A percentile compares a stretch with the other conserved stretches of the same genome.
These are phyloP conservation scores for Colletotrichum sp. DNA, from an alignment of 2,329 filamentous ascomycete species.

Conservation along the genomic window DNA sequence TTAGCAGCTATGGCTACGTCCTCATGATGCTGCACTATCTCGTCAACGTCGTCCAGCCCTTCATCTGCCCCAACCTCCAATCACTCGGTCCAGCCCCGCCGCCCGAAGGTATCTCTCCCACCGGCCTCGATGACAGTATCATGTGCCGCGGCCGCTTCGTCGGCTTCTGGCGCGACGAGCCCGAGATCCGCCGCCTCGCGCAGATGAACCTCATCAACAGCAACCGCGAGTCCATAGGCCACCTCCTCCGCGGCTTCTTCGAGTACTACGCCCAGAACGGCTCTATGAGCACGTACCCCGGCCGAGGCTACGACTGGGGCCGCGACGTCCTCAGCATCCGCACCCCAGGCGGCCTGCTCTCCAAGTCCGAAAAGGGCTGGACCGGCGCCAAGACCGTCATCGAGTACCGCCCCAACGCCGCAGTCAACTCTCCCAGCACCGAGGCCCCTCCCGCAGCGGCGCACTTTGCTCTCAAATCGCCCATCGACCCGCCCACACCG, in stretches of 20 bases:
- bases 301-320: conserved; percentile 78
- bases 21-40: conserved; percentile 93
- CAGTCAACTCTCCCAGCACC: background rate
- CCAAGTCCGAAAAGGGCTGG: conserved; percentile 84
- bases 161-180: conserved; percentile 79
- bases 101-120: conserved; percentile 29
- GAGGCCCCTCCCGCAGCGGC: background rate
- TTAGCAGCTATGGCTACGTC: conserved; percentile 91
- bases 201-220: conserved; percentile 62
- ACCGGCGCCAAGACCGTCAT: conserved; percentile 75
- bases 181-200: conserved; percentile 68
- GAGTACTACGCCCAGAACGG: conserved; percentile 77
- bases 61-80: conserved; percentile 86
- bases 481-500: background rate
- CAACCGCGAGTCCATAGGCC: conserved; percentile 73
- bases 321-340: conserved; percentile 80
- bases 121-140: conserved; percentile 40
- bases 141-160: conserved; percentile 71
- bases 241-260: conserved; percentile 83
- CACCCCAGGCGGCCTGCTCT: conserved; percentile 70
- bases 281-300: conserved; percentile 52
- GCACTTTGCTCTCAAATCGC: background rate
- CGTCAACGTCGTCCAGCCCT: conserved; percentile 79
- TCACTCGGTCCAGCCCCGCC: conserved; percentile 51
- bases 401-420: conserved; percentile 17